Evolutionary conservation across 108 stramenopile species (phyloP).

Genomic region (Pseudonitzschia multistriata): DNA sequence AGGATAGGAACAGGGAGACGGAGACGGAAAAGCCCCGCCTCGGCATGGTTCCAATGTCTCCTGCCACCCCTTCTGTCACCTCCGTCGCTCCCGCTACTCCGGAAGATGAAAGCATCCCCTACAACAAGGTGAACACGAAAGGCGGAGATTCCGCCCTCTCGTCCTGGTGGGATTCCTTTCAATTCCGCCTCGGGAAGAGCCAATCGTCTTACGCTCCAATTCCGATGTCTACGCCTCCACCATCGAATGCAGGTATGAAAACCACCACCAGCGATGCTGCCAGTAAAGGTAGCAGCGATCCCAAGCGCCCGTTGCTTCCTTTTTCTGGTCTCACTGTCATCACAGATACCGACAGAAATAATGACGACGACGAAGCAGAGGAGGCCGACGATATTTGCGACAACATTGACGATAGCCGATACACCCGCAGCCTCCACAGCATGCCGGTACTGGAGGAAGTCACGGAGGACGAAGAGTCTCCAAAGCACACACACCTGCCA

Average conservation of each 20-base stretch:
- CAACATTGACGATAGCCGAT: slow-evolving; percentile 3
- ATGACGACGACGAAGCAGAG: not conserved
- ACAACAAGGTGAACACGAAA: not conserved
- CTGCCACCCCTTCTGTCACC: not conserved
- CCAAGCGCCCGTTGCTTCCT: not conserved
- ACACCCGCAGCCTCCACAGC: slow-evolving; percentile 11
- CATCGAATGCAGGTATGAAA: too few species aligned
- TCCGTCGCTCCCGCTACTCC: not conserved
- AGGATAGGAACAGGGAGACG: not conserved
- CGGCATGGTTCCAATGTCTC: slow-evolving; percentile 3
- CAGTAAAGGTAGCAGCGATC: not conserved
- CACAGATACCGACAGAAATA: not conserved
- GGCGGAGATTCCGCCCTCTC: too few species aligned
- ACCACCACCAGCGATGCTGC: too few species aligned
- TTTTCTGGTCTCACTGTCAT: not conserved
- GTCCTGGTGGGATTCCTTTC: too few species aligned
- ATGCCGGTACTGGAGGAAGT: slow-evolving; percentile 15
- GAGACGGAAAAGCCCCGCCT: not conserved
- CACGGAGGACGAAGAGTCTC: slow-evolving; percentile 17
- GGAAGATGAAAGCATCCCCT: not conserved
- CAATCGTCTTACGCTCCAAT: too few species aligned
- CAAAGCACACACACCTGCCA: not conserved
- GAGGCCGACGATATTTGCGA: not conserved
- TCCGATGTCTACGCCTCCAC: too few species aligned
- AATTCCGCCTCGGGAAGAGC: too few species aligned